phyloP scores from a whole-genome alignment of 306 rosid genomes.

The Cyamopsis tetragonoloba region DNA sequence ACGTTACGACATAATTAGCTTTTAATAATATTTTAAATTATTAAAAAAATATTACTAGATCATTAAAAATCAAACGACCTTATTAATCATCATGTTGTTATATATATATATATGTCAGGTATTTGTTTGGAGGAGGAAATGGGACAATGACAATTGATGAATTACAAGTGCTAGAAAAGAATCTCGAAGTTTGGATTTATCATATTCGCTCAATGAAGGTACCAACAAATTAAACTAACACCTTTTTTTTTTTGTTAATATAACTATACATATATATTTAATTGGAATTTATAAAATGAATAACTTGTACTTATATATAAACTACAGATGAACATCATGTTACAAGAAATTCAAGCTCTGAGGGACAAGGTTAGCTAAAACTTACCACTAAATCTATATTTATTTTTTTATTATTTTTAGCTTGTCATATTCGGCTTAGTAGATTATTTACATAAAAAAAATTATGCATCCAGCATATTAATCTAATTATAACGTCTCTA shows the following conservation, averaged over 20 bases:
- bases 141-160: conserved; percentile 64
- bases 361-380: conserved; percentile 58
- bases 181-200: conserved; percentile 83
- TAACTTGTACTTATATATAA: neutral
- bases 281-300: no score
- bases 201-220: conserved; percentile 85
- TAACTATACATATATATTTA: no score
- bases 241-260: no score
- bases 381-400: neutral
- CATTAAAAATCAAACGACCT: neutral
- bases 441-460: neutral
- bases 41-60: no score
- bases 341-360: conserved; percentile 68
- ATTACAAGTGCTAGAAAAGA: conserved; percentile 66
- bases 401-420: neutral
- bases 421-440: neutral
- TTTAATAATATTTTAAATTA: no score
- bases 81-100: neutral
- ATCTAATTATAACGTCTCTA: no score
- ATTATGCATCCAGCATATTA: no score
- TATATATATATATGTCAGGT: no score
- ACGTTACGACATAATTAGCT: no score
- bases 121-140: conserved; percentile 66
- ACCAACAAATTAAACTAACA: neutral
- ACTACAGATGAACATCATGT: conserved; percentile 68